Evolutionary conservation across 768 basidiomycete genomes (phyloP).

Genomic region (Trichaptum fuscoviolaceum): DNA sequence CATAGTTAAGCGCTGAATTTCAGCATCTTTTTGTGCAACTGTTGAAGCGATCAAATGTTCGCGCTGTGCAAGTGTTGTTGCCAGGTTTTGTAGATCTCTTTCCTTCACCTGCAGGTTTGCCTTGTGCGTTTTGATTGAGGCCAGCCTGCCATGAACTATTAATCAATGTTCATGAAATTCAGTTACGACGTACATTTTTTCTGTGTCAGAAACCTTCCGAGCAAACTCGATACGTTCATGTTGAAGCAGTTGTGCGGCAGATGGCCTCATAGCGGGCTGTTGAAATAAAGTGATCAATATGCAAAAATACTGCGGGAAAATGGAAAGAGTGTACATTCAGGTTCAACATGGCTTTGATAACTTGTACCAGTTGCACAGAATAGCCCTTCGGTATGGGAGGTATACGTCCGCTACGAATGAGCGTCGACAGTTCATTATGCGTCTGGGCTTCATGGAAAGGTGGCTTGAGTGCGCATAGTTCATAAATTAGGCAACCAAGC

Average conservation of each 20-base stretch:
- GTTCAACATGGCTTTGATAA: constrained; percentile 85
- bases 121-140: constrained; percentile 60
- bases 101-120: constrained; percentile 51
- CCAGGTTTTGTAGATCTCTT: constrained; percentile 56
- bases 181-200: constrained; percentile 58
- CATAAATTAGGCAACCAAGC: constrained; percentile 93
- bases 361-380: constrained; percentile 60
- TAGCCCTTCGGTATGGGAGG: constrained; percentile 85
- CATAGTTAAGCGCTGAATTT: constrained; percentile 41
- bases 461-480: constrained; percentile 89
- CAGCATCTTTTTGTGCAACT: constrained; percentile 53
- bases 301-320: not conserved
- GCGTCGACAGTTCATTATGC: constrained; percentile 75
- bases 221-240: constrained; percentile 72
- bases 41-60: constrained; percentile 46
- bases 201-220: constrained; percentile 67
- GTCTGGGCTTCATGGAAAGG: constrained; percentile 94
- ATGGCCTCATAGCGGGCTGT: constrained; percentile 84
- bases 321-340: constrained; percentile 53
- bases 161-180: not conserved
- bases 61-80: constrained; percentile 47
- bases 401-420: constrained; percentile 85
- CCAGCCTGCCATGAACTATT: constrained; percentile 39
- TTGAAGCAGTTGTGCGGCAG: constrained; percentile 72
- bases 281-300: constrained; percentile 7